Base-by-base conservation (phyloP, 2,329 filamentous ascomycete genomes). In the Dichotomopilus funicola region DNA sequence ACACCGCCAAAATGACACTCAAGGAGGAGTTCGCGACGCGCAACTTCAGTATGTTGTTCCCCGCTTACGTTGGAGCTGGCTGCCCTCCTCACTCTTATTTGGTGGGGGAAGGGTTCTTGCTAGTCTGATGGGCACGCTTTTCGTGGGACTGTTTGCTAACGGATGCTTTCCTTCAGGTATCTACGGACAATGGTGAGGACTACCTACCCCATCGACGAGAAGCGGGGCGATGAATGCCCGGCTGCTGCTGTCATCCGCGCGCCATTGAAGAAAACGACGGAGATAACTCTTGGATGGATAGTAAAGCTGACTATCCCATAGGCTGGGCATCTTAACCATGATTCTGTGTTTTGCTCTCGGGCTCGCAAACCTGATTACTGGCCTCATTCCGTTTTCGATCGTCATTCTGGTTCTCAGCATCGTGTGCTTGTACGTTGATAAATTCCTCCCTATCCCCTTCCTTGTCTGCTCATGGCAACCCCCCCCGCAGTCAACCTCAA, bases 151-250 rank as follows among this genome's bases (percentile, higher is more conserved):
- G 34, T 41, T 45, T 58, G 40, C 59, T 64, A 53, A 61, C 58
- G 19, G 19, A n/a, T 34, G 65, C 35, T 76, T 66, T 31, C 44
- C 46, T 56, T 56, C 63, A 88, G 85, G 85, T 73, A 88, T 88
- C 72, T 88, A 88, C 67, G 85, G 82, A 71, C 85, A 88, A 85
- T 88, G 85, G 85, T 88, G 78, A 78, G 82, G 19, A 49, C 49
- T 33, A 43, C 6, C 12, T 33, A 36, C 12, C 48, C 50, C 41
- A 12, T 12, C 53, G 33, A 52, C 49, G 12, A 43, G 35, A 51
- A 37, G 31, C 31, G 12, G 11, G 19, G 7, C 27, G 6, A 4
- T 42, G 11, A 12, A 13, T n/a, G 37, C 6, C 4, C 7, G 37
- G 12, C 47, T 49, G 48, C 5, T 10, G 40, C 19, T 33, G n/a